Base-by-base conservation (phyloP, 352 stramenopile genomes). In the Pythium aquatile region DNA sequence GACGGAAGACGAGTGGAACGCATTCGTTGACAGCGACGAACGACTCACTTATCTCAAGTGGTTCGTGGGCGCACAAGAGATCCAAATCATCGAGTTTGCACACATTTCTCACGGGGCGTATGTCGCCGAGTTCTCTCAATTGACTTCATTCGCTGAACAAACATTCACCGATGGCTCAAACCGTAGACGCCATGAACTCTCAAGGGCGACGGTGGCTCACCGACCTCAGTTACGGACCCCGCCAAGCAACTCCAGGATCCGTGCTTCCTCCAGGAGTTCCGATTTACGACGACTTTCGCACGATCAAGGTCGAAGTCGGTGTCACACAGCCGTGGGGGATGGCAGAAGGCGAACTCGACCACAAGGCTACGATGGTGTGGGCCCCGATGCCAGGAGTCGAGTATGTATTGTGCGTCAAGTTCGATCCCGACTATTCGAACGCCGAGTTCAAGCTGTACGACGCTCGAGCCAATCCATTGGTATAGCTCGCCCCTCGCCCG, bases 371-470 rank as follows among this genome's bases (percentile, higher is more conserved):
- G 55, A 61, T 62, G 60, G 61, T 74, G 58, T 77, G 61, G 73
- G 54, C 66, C 55, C 56, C 57, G 51, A 75, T 73, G 69, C 66
- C 73, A 65, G 70, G 73, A 66, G 70, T 80, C 30, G 69, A 80
- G 66, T 75, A 77, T 58, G 67, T 74, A 55, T 59, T 78, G 63
- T 75, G 73, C 71, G 63, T 76, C 39, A 76, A 76, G 54, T 75
- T 72, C 26, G 63, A 76, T 55, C 33, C 35, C 47, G 57, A 79
- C 60, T 79, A 71, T 70, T 30, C 47, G 57, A 75, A 77, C 66
- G 66, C 69, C 51, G 63, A 77, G 68, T 73, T 73, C 60, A 79
- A 77, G 63, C 54, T 79, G 64, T 79, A 77, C 66, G 73, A 76
- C 65, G 57, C 33, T 73, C 73, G 63, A 64, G 66, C 51, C 56